Conservation (phyloP, 2,329 filamentous ascomycete genomes). For the Venturia asperata region DNA sequence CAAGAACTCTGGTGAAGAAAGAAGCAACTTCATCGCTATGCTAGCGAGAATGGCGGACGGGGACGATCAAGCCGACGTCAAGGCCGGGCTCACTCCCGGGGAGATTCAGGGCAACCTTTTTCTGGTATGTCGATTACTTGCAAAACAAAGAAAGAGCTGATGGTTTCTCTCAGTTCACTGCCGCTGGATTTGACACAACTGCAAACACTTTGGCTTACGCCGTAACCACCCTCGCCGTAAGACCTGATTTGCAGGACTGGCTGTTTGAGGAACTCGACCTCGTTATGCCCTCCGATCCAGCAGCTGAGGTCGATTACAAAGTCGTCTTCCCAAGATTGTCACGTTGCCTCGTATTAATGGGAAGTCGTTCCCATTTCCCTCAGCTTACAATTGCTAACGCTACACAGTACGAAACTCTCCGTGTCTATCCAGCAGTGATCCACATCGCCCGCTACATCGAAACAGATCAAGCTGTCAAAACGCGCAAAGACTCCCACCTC, state of each 20-base stretch:
- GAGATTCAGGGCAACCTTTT: constrained; percentile 18
- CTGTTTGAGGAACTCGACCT: constrained; percentile 14
- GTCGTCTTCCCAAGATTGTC: neutral
- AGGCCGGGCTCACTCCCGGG: neutral
- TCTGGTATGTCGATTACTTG: neutral
- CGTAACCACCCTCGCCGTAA: neutral
- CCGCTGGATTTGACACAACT: constrained; percentile 18
- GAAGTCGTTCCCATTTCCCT: neutral
- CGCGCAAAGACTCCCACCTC: neutral
- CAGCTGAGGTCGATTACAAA: neutral
- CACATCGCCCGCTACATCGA: constrained; percentile 3
- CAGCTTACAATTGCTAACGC: neutral
- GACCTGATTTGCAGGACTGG: constrained; percentile 18
- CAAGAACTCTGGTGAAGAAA: neutral
- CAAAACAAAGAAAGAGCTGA: neutral
- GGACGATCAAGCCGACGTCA: neutral
- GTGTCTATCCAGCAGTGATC: constrained; percentile 13
- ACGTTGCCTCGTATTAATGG: constrained; percentile 13
- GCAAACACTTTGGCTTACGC: constrained; percentile 16
- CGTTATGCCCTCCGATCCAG: neutral
- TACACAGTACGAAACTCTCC: constrained; percentile 16
- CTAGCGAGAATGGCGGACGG: constrained; percentile 4
- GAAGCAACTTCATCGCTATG: constrained; percentile 5
- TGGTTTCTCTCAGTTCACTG: neutral
- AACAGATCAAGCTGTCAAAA: neutral